These are phyloP conservation scores for Thuja plicata DNA, from an alignment of 83 land plant species.

Conservation along the genomic window DNA sequence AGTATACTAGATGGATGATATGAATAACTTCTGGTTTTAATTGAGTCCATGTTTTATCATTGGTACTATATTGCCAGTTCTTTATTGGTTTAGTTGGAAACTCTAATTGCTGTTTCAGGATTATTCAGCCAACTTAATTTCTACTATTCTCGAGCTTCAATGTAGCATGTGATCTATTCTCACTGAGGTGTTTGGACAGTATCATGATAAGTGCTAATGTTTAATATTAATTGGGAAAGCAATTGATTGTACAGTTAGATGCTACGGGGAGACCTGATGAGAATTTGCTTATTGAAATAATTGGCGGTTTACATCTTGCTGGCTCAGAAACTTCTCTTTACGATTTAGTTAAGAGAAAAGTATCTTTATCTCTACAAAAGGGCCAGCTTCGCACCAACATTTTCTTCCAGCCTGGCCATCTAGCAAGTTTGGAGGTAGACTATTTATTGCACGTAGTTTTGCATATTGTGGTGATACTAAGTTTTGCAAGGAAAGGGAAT, in stretches of 20 bases:
- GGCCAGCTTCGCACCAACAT: slow-evolving; percentile 79
- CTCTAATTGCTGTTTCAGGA: background rate
- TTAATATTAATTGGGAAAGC: background rate
- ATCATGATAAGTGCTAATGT: background rate
- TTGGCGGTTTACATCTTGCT: slow-evolving; percentile 30
- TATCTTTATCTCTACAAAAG: slow-evolving; percentile 76
- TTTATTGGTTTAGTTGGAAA: background rate
- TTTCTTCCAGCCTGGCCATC: slow-evolving; percentile 61
- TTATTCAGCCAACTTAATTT: background rate
- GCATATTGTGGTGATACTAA: background rate
- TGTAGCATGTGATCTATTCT: background rate
- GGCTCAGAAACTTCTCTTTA: slow-evolving; percentile 29
- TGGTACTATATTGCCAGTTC: background rate
- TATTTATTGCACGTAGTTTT: background rate
- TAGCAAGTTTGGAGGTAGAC: slow-evolving; percentile 82
- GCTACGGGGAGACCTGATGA: slow-evolving; percentile 94
- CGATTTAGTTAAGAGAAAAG: slow-evolving; percentile 25
- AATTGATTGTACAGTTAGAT: slow-evolving; percentile 60
- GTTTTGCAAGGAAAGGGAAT: too few relatives aligned
- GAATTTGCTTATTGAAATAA: slow-evolving; percentile 59
- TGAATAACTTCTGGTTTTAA: background rate
- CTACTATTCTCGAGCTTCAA: background rate
- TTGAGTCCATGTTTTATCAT: background rate
- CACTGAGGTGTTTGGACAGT: background rate
- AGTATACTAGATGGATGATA: background rate